phyloP scores from a whole-genome alignment of 768 basidiomycete genomes.

The Suillus spraguei region DNA sequence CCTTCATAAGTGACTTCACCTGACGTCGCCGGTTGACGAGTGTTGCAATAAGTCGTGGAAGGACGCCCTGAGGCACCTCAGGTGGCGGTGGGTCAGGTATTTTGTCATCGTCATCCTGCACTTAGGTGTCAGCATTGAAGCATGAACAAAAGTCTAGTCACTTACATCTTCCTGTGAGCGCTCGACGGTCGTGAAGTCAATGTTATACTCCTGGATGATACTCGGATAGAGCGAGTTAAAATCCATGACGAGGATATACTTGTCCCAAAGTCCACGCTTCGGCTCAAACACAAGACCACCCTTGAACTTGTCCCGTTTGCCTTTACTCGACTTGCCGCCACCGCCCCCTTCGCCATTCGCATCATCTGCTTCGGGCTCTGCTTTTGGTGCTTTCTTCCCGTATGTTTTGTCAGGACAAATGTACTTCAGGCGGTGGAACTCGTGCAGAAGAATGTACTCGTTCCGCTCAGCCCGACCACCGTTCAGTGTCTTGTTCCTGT shows the following conservation, averaged over 20 bases:
- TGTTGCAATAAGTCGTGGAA: slow-evolving; percentile 98
- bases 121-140: neutral
- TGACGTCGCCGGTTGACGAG: slow-evolving; percentile 87
- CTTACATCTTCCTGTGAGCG: slow-evolving; percentile 60
- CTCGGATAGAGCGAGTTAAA: slow-evolving; percentile 99
- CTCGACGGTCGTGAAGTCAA: slow-evolving; percentile 97
- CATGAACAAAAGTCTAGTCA: slow-evolving; percentile 14
- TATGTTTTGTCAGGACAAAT: slow-evolving; percentile 94
- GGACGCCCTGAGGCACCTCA: slow-evolving; percentile 77
- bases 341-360: slow-evolving; percentile 49
- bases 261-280: slow-evolving; percentile 95
- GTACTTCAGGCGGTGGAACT: slow-evolving; percentile 95
- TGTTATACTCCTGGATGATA: slow-evolving; percentile 99
- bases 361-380: slow-evolving; percentile 55
- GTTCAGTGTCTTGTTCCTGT: slow-evolving; percentile 95
- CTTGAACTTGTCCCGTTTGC: slow-evolving; percentile 93
- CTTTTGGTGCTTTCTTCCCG: slow-evolving; percentile 69
- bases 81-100: slow-evolving; percentile 86
- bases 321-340: slow-evolving; percentile 54
- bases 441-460: slow-evolving; percentile 97
- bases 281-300: slow-evolving; percentile 98
- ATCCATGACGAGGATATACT: slow-evolving; percentile 97
- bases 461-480: slow-evolving; percentile 98
- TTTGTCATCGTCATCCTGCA: slow-evolving; percentile 70
- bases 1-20: slow-evolving; percentile 96